Evolutionary conservation across 208 protist genomes (phyloP).

Genomic region (Trypanosomatidae sp.): DNA sequence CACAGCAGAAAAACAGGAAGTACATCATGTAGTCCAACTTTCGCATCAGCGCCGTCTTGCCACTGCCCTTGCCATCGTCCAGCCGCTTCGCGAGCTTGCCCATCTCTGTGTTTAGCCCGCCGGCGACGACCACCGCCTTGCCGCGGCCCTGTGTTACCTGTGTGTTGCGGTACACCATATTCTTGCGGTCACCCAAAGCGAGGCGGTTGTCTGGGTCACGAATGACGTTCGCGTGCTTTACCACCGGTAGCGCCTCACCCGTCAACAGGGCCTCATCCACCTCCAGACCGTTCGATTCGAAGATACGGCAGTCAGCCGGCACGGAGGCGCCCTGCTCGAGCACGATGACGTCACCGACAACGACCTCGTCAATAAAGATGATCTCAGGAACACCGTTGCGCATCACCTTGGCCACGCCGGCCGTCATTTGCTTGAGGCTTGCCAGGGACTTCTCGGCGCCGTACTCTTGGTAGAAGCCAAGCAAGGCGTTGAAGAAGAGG

Average conservation of each 20-base stretch:
- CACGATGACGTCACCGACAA: conserved; percentile 96
- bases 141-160: conserved; percentile 84
- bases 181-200: conserved; percentile 89
- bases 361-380: conserved; percentile 94
- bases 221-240: conserved; percentile 84
- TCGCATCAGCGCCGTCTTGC: conserved; percentile 76
- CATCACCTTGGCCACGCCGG: conserved; percentile 87
- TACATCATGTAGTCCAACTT: conserved; percentile 92
- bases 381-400: conserved; percentile 86
- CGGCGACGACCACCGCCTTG: conserved; percentile 73
- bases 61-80: conserved; percentile 30
- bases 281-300: conserved; percentile 84
- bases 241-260: conserved; percentile 87
- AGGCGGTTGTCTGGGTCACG: conserved; percentile 62
- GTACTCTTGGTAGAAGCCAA: conserved; percentile 92
- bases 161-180: conserved; percentile 90
- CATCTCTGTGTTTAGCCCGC: conserved; percentile 85
- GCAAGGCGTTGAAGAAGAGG: conserved; percentile 83
- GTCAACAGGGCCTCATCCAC: conserved; percentile 95
- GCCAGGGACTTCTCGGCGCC: conserved; percentile 81
- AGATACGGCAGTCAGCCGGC: conserved; percentile 94
- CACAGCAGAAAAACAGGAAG: conserved; percentile 78
- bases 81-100: conserved; percentile 85
- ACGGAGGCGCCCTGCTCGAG: conserved; percentile 92
- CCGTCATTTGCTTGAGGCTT: conserved; percentile 88